These are phyloP conservation scores for Rhizopogon roseolus DNA, from an alignment of 768 basidiomycete genomes.

Conservation along the genomic window DNA sequence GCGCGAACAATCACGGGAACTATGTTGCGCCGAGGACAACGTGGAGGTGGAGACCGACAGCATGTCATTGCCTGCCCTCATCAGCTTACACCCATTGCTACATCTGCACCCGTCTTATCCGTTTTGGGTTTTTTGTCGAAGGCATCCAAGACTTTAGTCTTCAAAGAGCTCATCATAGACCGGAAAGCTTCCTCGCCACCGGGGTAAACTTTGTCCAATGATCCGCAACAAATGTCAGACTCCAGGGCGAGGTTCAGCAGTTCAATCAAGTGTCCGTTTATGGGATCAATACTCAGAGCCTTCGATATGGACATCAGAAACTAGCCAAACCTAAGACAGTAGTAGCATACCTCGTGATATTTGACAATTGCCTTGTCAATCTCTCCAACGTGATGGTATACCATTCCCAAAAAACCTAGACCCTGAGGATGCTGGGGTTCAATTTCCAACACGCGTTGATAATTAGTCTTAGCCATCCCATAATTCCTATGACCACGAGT, in stretches of 20 bases:
- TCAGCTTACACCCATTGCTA: constrained; percentile 28
- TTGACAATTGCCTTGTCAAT: constrained; percentile 79
- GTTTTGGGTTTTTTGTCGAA: constrained; percentile 15
- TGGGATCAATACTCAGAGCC: constrained; percentile 79
- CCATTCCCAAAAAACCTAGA: constrained; percentile 85
- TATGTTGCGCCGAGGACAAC: not conserved
- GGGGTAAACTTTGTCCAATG: constrained; percentile 29
- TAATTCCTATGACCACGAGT: constrained; percentile 31
- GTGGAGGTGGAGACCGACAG: not conserved
- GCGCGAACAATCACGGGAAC: not conserved
- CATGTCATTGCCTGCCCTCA: not conserved
- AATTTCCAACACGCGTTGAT: constrained; percentile 77
- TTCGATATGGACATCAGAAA: constrained; percentile 20
- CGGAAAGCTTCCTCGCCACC: constrained; percentile 29
- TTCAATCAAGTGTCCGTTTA: constrained; percentile 77
- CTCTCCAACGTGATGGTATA: constrained; percentile 71
- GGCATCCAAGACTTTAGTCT: constrained; percentile 14
- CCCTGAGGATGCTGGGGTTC: constrained; percentile 83
- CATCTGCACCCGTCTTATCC: constrained; percentile 16
- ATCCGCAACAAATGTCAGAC: constrained; percentile 26
- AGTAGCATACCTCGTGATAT: constrained; percentile 78
- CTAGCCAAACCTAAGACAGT: not conserved
- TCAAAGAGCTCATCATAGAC: constrained; percentile 27
- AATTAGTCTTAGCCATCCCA: constrained; percentile 67
- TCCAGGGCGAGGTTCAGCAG: constrained; percentile 80